Percentiles rank a stretch among this genome's conserved stretches.
Evolutionary conservation across 2,329 filamentous ascomycete genomes (phyloP).

Genomic region (Macrophomina phaseolina): DNA sequence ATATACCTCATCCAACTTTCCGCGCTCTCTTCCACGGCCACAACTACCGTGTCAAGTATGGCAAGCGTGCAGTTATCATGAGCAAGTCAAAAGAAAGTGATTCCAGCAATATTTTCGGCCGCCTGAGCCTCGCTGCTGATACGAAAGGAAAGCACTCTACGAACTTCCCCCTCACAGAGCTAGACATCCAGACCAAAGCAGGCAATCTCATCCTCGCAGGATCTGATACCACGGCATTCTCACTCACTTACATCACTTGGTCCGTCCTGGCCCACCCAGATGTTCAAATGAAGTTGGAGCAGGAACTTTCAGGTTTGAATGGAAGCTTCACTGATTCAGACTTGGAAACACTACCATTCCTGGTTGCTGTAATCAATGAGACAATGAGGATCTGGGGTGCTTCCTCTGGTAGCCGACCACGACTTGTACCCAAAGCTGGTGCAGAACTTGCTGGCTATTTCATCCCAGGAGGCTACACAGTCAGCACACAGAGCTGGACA

Average conservation of each 20-base stretch:
- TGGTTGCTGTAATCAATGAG: slow-evolving; percentile 47
- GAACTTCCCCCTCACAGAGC: slow-evolving; percentile 39
- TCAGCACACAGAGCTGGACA: slow-evolving; percentile 47
- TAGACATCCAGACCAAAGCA: slow-evolving; percentile 41
- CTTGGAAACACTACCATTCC: slow-evolving; percentile 38
- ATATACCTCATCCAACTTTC: slow-evolving; percentile 30
- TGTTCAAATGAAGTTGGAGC: slow-evolving; percentile 34
- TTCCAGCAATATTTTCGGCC: slow-evolving; percentile 33
- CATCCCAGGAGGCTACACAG: slow-evolving; percentile 43
- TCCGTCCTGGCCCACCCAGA: slow-evolving; percentile 35
- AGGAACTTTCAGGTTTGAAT: slow-evolving; percentile 33
- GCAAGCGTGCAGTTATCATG: slow-evolving; percentile 36
- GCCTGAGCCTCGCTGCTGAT: neutral
- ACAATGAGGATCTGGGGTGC: slow-evolving; percentile 29
- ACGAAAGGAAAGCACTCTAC: slow-evolving; percentile 32
- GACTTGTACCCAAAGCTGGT: slow-evolving; percentile 41
- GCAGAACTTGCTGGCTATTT: slow-evolving; percentile 40
- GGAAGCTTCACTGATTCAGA: slow-evolving; percentile 34
- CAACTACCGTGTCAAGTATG: slow-evolving; percentile 31
- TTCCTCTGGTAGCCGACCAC: slow-evolving; percentile 34
- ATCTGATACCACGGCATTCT: slow-evolving; percentile 42
- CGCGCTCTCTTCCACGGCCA: slow-evolving; percentile 28
- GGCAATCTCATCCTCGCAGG: slow-evolving; percentile 43
- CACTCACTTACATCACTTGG: slow-evolving; percentile 44
- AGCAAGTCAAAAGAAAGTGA: slow-evolving; percentile 33